Evolutionary conservation across 495 filamentous ascomycete species (phyloP).

Genomic region (Neurospora intermedia): DNA sequence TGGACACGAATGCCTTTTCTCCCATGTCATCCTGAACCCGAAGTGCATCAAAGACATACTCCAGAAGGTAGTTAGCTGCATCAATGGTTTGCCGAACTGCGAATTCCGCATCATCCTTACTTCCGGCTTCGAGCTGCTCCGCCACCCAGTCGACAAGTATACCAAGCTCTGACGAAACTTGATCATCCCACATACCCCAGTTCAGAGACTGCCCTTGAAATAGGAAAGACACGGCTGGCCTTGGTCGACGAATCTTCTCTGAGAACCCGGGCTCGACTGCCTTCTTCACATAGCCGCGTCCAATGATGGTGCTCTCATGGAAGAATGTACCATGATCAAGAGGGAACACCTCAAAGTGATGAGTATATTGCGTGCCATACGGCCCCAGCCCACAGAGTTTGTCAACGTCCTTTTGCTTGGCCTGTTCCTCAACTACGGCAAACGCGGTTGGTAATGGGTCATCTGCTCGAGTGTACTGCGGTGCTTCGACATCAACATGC

Average conservation of each 20-base stretch:
- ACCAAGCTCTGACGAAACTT: slow-evolving; percentile 56
- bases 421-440: slow-evolving; percentile 1
- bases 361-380: slow-evolving; percentile 56
- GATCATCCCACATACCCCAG: slow-evolving; percentile 65
- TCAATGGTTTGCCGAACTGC: slow-evolving; percentile 8
- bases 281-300: slow-evolving; percentile 53
- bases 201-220: slow-evolving; percentile 40
- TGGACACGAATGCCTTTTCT: slow-evolving; percentile 29
- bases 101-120: not conserved
- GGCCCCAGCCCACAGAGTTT: slow-evolving; percentile 47
- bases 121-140: slow-evolving; percentile 26
- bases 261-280: slow-evolving; percentile 30
- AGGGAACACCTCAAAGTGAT: slow-evolving; percentile 64
- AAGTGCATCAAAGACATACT: slow-evolving; percentile 29
- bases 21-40: slow-evolving; percentile 19
- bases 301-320: slow-evolving; percentile 65
- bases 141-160: slow-evolving; percentile 44
- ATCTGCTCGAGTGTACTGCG: slow-evolving; percentile 38
- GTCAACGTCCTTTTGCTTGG: slow-evolving; percentile 15
- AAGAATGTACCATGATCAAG: slow-evolving; percentile 61
- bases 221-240: slow-evolving; percentile 22
- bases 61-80: slow-evolving; percentile 30
- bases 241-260: slow-evolving; percentile 17
- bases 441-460: slow-evolving; percentile 31
- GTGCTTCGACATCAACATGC: slow-evolving; percentile 39